These are phyloP conservation scores for Cladosporium sp. DNA, from an alignment of 2,329 filamentous ascomycete species.

Conservation along the genomic window DNA sequence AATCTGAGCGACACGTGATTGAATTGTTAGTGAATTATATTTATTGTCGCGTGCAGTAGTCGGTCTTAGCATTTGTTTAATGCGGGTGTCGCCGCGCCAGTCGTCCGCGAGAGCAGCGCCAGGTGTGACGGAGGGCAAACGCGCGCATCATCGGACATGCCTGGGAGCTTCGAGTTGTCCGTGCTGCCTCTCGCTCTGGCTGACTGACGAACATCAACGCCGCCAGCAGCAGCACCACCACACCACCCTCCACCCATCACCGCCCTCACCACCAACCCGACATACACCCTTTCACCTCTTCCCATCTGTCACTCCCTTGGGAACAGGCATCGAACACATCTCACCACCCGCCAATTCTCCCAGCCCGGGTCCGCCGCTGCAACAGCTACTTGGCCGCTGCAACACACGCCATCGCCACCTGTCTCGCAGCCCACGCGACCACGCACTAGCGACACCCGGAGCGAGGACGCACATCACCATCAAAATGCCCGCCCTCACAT, in stretches of 20 bases:
- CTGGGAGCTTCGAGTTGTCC: slow-evolving; percentile 5
- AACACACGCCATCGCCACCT: slow-evolving; percentile 13
- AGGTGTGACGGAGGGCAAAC: not conserved
- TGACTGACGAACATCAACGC: slow-evolving; percentile 4
- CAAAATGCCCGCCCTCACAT: slow-evolving; percentile 85
- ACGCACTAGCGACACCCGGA: not conserved
- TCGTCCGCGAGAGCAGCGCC: not conserved
- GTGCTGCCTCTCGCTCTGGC: not conserved
- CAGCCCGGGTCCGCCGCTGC: slow-evolving; percentile 8
- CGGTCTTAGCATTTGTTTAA: not conserved
- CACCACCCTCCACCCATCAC: not conserved
- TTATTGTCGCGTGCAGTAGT: not conserved
- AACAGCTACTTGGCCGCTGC: slow-evolving; percentile 9
- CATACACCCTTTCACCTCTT: not conserved
- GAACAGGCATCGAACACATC: not conserved
- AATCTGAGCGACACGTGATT: not conserved
- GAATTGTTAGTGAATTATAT: not conserved
- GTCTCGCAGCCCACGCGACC: slow-evolving; percentile 4
- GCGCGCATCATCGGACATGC: slow-evolving; percentile 1
- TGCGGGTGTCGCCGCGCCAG: not conserved
- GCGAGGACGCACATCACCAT: not conserved
- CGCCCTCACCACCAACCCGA: not conserved
- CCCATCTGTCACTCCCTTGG: slow-evolving; percentile 1
- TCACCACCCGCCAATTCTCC: slow-evolving; percentile 7
- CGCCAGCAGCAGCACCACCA: slow-evolving; percentile 1